phyloP scores from a whole-genome alignment of 2,329 filamentous ascomycete species.

The Trichoderma arundinaceum region DNA sequence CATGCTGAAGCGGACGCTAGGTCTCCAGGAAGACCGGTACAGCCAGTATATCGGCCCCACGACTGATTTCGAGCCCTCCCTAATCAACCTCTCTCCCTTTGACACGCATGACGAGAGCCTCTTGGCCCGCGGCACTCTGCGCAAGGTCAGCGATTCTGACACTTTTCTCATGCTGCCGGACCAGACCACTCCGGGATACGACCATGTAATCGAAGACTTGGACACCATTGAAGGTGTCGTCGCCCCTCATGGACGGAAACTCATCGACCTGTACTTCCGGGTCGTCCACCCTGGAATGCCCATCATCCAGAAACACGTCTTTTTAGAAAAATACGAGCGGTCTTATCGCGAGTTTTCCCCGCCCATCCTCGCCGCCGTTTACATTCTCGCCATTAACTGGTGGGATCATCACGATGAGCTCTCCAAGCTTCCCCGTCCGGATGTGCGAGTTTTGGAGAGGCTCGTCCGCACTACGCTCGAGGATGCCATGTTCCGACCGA shows the following conservation, averaged over 20 bases:
- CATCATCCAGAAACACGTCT: slow-evolving; percentile 80
- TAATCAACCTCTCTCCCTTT: slow-evolving; percentile 80
- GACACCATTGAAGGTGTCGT: slow-evolving; percentile 78
- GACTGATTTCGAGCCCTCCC: slow-evolving; percentile 81
- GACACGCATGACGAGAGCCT: slow-evolving; percentile 82
- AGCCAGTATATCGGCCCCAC: slow-evolving; percentile 85
- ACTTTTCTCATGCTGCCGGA: slow-evolving; percentile 83
- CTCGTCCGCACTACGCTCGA: slow-evolving; percentile 75
- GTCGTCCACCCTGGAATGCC: slow-evolving; percentile 82
- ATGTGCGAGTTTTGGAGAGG: slow-evolving; percentile 74
- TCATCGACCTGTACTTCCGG: slow-evolving; percentile 82
- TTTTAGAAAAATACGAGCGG: slow-evolving; percentile 77
- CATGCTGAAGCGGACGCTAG: slow-evolving; percentile 71
- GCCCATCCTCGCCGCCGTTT: slow-evolving; percentile 77
- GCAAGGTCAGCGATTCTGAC: slow-evolving; percentile 77
- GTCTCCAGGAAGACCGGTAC: slow-evolving; percentile 77
- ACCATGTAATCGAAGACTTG: slow-evolving; percentile 70
- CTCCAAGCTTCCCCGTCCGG: slow-evolving; percentile 67
- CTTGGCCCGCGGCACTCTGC: slow-evolving; percentile 69
- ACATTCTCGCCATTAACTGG: slow-evolving; percentile 86
- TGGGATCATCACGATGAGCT: slow-evolving; percentile 77
- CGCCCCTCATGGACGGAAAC: slow-evolving; percentile 73
- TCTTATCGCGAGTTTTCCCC: slow-evolving; percentile 77
- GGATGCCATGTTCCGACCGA: slow-evolving; percentile 80
- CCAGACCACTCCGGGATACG: slow-evolving; percentile 71